Conservation (phyloP, 208 protist species). For the Angomonas ambiguus region DNA sequence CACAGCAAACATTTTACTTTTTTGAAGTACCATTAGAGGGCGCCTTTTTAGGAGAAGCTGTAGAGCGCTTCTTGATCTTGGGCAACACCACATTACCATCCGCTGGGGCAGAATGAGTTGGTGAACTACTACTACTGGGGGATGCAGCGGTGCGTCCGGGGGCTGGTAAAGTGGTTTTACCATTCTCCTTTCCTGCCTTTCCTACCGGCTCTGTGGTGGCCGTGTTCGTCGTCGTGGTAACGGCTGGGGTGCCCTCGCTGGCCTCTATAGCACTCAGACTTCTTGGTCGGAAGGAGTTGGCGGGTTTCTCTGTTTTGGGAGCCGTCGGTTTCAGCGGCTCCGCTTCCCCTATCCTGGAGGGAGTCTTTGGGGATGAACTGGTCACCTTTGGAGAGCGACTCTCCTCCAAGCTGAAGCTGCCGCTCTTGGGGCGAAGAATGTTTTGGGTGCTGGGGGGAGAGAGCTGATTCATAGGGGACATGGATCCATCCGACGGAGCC, state of each 20-base stretch:
- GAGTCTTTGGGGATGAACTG: slow-evolving; percentile 10
- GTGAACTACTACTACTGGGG: too few species aligned
- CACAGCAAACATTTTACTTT: background rate
- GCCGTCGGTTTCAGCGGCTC: slow-evolving; percentile 32
- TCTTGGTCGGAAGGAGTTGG: slow-evolving; percentile 22
- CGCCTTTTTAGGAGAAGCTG: background rate
- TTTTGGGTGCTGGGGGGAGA: slow-evolving; percentile 12
- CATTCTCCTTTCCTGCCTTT: slow-evolving; percentile 4
- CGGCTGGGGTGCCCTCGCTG: slow-evolving; percentile 14
- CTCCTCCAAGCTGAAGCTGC: slow-evolving; percentile 14
- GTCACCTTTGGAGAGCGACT: background rate
- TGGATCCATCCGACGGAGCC: background rate
- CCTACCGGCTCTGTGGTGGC: background rate
- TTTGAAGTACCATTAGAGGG: background rate
- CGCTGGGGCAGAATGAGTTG: background rate
- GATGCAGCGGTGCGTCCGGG: slow-evolving; percentile 6
- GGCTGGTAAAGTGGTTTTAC: slow-evolving; percentile 10
- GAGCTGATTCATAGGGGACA: slow-evolving; percentile 7
- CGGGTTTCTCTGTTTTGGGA: slow-evolving; percentile 44
- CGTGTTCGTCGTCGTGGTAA: slow-evolving; percentile 5
- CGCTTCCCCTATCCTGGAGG: background rate
- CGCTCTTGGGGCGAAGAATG: slow-evolving; percentile 1
- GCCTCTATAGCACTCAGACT: slow-evolving; percentile 30
- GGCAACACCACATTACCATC: slow-evolving; percentile 26
- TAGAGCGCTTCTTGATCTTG: slow-evolving; percentile 33